Base-by-base conservation (phyloP, 352 stramenopile species). In the Phytopythium vexans region DNA sequence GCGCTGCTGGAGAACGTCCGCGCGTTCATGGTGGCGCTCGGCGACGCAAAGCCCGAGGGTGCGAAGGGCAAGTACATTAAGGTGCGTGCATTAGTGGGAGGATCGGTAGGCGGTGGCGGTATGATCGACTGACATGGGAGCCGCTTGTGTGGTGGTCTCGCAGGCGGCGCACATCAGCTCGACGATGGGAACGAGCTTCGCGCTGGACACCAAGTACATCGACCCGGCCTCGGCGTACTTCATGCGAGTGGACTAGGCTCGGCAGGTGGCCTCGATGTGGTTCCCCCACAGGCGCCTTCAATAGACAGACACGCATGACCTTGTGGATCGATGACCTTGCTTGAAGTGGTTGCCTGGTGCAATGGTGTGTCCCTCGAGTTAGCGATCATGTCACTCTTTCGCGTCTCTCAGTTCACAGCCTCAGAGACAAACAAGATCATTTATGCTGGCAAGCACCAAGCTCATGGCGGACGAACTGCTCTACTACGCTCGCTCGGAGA, bases 61-160 rank as follows among this genome's bases (percentile, higher is more conserved):
- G 88, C 89, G 56, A 97, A 97, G 79, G 91, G 91, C 63, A 97
- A 95, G 62, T 97, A 97, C 78, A 95, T 97, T 57, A 95, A 91
- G 71, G 63, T 81, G 56, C 40, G 53, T 4, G 8, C 8, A 1
- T 51, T 21, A 27, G 21, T 27, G 21, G 21, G 21, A 27, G 21
- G 21, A 27, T 1, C 21, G 21, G 21, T 27, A 27, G 21, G 21
- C 1, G 21, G 21, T 12, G 4, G 31, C 50, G 33, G 7, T 39
- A 3, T 34, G 14, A 16, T 49, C 16, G 11, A 47, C 11, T 40
- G 7, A 49, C 34, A 41, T 43, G 2, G 14, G 1, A 35, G 39
- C 8, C 7, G n/a, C 0, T 44, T 37, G 37, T 6, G 51, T 55
- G 34, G 15, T n/a, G 34, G 15, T n/a, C 47, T 10, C 40, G 31